Evolutionary conservation across 495 filamentous ascomycete species (phyloP).

Genomic region (Annulohypoxylon moriforme): DNA sequence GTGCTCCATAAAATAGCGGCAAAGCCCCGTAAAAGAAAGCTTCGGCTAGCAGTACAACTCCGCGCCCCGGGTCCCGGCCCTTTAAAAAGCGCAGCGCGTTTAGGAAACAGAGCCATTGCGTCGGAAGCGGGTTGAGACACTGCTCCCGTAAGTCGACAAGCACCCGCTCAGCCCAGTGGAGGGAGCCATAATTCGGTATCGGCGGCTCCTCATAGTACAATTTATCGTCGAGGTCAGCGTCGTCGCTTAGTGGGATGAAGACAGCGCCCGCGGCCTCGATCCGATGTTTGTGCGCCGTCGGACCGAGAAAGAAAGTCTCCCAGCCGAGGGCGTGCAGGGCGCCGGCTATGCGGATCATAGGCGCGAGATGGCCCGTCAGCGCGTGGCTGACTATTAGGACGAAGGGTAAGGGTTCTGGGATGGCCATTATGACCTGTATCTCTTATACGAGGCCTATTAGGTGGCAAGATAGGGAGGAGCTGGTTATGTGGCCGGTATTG

Average conservation of each 20-base stretch:
- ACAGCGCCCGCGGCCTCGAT: conserved; percentile 46
- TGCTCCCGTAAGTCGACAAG: conserved; percentile 40
- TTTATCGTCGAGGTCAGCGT: conserved; percentile 45
- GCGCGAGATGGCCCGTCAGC: conserved; percentile 49
- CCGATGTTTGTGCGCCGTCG: conserved; percentile 40
- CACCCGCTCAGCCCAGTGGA: conserved; percentile 36
- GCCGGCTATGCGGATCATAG: conserved; percentile 45
- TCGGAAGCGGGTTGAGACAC: conserved; percentile 42
- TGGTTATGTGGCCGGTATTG: not conserved
- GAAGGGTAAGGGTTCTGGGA: conserved; percentile 24
- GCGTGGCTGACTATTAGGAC: conserved; percentile 49
- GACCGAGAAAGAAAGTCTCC: conserved; percentile 49
- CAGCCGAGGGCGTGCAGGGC: conserved; percentile 42
- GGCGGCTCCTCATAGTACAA: conserved; percentile 34
- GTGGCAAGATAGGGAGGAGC: no score
- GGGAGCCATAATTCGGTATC: conserved; percentile 16
- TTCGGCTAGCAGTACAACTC: conserved; percentile 50
- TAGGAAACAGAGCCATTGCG: conserved; percentile 39
- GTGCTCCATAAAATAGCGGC: conserved; percentile 44
- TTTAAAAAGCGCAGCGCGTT: conserved; percentile 41
- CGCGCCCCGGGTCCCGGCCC: conserved; percentile 30
- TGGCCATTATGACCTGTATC: conserved; percentile 1
- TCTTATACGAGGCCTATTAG: no score
- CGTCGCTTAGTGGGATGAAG: conserved; percentile 48
- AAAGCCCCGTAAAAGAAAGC: conserved; percentile 42